Base-by-base conservation (phyloP, 352 stramenopile species). In the Globisporangium spinosum region DNA sequence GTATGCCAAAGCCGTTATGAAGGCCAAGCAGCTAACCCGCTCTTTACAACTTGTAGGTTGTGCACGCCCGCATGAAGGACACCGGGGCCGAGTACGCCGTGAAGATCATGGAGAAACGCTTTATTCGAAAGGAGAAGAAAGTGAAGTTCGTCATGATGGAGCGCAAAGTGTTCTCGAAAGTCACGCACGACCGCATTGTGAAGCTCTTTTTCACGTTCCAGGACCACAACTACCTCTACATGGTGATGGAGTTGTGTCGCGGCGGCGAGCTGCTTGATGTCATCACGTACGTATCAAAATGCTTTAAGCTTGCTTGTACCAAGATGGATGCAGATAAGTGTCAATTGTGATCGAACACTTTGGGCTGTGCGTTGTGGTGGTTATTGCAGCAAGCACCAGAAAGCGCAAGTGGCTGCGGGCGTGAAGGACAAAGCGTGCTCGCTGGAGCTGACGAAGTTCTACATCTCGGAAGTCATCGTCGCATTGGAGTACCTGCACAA, bases 401-500 rank as follows among this genome's bases (percentile, higher is more conserved):
- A 96, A 65, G 69, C 77, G 43, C 79, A 91, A 65, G 64, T 63
- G 15, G 83, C 85, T 13, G 77, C 67, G 22, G 86, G 85, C 2
- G 76, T 79, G 62, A 84, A 77, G 22, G 76, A 96, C 62, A 70
- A 71, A 34, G 89, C 89, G 9, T 96, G 87, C 65, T 84, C 82
- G n/a, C 58, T 91, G 32, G 75, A 91, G 27, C 73, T 98, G 15
- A 94, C 92, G n/a, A 79, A 86, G 61, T 97, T 98, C 65, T 95
- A 98, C 70, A 97, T 98, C 35, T 83, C 94, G 20, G 95, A 99
- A 79, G 89, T 99, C 62, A 70, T 98, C 34, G 70, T 96, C 5
- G 97, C 95, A 23, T 76, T 99, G 17, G 81, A 97, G 70, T 99
- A 99, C 76, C 77, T 99, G 54, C 97, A 98, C 73, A 87, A 85